Evolutionary conservation across 257 asterid genomes (phyloP).

Genomic region (Nicotiana noctiflora): DNA sequence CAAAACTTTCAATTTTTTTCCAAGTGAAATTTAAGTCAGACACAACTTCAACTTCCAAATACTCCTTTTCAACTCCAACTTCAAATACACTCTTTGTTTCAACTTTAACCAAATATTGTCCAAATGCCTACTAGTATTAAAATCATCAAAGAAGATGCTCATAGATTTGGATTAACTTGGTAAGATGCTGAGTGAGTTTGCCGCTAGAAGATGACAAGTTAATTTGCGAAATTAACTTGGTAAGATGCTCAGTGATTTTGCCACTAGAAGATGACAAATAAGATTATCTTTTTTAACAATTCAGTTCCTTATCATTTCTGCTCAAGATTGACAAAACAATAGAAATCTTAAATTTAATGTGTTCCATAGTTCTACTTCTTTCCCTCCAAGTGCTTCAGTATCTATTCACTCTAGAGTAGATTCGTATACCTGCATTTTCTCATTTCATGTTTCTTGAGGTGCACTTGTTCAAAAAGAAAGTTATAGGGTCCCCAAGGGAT

Average conservation of each 20-base stretch:
- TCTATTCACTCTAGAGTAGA: background rate
- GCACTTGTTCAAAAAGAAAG: background rate
- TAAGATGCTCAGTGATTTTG: background rate
- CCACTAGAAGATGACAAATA: background rate
- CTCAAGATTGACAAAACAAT: background rate
- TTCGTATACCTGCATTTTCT: background rate
- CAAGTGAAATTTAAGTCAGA: background rate
- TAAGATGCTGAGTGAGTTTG: no score
- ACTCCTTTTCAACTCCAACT: background rate
- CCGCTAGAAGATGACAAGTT: background rate
- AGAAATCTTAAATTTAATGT: background rate
- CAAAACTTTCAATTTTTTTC: background rate
- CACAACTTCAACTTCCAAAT: background rate
- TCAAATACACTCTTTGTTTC: background rate
- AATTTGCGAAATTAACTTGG: background rate
- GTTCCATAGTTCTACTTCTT: background rate
- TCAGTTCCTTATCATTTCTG: background rate
- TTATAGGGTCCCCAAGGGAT: background rate
- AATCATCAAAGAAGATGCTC: background rate
- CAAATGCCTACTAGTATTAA: background rate
- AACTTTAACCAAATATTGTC: background rate
- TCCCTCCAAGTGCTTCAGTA: background rate
- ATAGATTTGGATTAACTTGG: background rate
- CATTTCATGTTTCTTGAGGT: conserved; percentile 8
- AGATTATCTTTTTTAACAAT: background rate